Base-by-base conservation (phyloP, 345 rosid genomes). In the Salix purpurea region DNA sequence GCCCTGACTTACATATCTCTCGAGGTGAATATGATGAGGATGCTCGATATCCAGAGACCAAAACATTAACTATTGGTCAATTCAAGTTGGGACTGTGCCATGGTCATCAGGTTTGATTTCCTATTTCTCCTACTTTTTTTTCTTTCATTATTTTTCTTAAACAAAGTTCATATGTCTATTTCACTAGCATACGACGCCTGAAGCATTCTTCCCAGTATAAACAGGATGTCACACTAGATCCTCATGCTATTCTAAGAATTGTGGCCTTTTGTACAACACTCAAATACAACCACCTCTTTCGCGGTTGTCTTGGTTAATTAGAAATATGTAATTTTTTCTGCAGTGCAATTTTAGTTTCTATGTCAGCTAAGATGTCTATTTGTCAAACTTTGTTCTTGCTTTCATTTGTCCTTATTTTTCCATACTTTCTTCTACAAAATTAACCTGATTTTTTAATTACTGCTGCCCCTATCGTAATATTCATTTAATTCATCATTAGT, bases 31-130 rank as follows among this genome's bases (percentile, higher is more conserved):
- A 88, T 77, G 99, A 94, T 32, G 96, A 94, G 77, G 97, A 94
- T 62, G 78, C 87, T 7, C 84, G 88, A 36, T 94, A 92, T 79
- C 97, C 97, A 2, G 98, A 94, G 89, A 90, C 85, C 73, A 91
- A 92, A 76, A 92, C 88, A 67, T 81, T 94, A 74, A 94, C 97
- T 16, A 93, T 94, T 67, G 99, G 99, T 11, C 99, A 94, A 76
- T 94, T 92, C 87, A 94, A 93, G 89, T 81, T 94, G 50, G 99
- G 99, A 62, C 74, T 94, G 2, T 94, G 97, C 84, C 99, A 94
- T 16, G 99, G 97, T 58, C 99, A 93, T 82, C 97, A 94, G 99
- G 99, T 93, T 70, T 70, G 68, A 64, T 82, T 61, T 32, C 73
- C 62, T 72, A 28, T 23, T 10, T 30, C 39, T 40, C 67, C 1